Percentiles rank a stretch among this genome's conserved stretches.
Conservation (phyloP, 306 rosid genomes). For the Cicer judaicum region DNA sequence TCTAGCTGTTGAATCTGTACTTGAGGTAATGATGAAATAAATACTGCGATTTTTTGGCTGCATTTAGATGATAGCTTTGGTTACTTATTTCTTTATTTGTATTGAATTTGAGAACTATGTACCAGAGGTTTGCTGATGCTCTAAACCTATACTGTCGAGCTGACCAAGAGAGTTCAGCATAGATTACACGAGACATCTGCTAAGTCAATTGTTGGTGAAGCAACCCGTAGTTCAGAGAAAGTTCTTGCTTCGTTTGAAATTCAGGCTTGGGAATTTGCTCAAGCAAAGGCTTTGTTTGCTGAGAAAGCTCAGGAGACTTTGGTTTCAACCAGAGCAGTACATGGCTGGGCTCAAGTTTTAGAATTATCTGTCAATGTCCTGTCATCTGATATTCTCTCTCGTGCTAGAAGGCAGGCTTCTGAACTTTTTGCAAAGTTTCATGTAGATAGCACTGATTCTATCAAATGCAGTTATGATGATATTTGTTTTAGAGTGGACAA, state of each 20-base stretch:
- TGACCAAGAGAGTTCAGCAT: slow-evolving; percentile 84
- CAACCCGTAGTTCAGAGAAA: slow-evolving; percentile 77
- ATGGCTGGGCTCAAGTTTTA: slow-evolving; percentile 92
- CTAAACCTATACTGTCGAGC: slow-evolving; percentile 78
- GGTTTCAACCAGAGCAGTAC: slow-evolving; percentile 86
- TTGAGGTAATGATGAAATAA: slow-evolving; percentile 67
- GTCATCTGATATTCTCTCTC: slow-evolving; percentile 81
- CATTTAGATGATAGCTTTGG: slow-evolving; percentile 15
- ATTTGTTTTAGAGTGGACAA: slow-evolving; percentile 71
- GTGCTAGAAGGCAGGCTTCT: slow-evolving; percentile 87
- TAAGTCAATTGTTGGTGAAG: slow-evolving; percentile 86
- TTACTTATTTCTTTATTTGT: slow-evolving; percentile 18
- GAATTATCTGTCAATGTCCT: slow-evolving; percentile 70
- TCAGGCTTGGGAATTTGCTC: slow-evolving; percentile 85
- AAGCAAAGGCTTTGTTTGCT: slow-evolving; percentile 71
- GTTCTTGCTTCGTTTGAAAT: slow-evolving; percentile 72
- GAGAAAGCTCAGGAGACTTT: slow-evolving; percentile 96
- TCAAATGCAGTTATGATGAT: slow-evolving; percentile 65
- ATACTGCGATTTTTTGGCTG: slow-evolving; percentile 17
- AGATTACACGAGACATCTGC: slow-evolving; percentile 80
- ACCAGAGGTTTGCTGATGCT: slow-evolving; percentile 79
- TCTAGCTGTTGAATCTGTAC: slow-evolving; percentile 91
- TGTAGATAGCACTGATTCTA: slow-evolving; percentile 62
- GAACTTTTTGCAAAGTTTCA: slow-evolving; percentile 67
- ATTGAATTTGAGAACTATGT: slow-evolving; percentile 50